Evolutionary conservation across 2,329 filamentous ascomycete genomes (phyloP), one percentile per base, ranked within the genome.

Genomic region (Botryotinia convoluta): DNA sequence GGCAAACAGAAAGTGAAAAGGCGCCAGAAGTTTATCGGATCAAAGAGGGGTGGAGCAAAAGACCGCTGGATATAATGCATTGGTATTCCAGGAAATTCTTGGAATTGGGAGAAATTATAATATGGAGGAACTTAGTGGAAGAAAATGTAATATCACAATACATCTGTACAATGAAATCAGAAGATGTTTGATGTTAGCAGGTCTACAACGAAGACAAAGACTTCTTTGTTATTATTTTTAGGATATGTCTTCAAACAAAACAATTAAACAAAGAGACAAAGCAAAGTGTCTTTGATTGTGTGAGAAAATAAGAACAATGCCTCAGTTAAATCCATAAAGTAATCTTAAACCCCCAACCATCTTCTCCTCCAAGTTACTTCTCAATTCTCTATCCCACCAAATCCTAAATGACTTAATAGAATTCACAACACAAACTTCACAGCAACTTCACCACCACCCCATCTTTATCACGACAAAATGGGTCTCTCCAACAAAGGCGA

Each of bases 401-500:
- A 20, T 1, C 4, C n/a, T 54, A 3, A 39, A 42, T 29, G 16
- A 39, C 16, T 39, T 14, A 8, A 68, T 16, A 67, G 5, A 22
- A 37, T 22, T 54, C 26, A 54, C 2, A 18, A 12, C 14, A 29
- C 54, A 16, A 32, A 29, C n/a, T 32, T 35, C 29, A 45, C 22
- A 29, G 35, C 12, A 26, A 26, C 20, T 20, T 20, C 37, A 60
- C 12, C 37, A 42, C 2, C 14, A 32, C 6, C 48, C 12, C 29
- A 35, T 20, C 29, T 35, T 35, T 1, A 32, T 7, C 10, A 67
- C n/a, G 2, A 65, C 12, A 32, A 51, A 70, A 70, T 70, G 68
- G 29, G 20, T n/a, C 42, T 70, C 54, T 70, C 68, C 35, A 70
- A 44, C n/a, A 59, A 70, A 22, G 54, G 39, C 22, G 54, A 70